A percentile compares a stretch with the other conserved stretches of the same genome.
These are phyloP conservation scores for Pecoramyces ruminantium DNA, from an alignment of 192 early-diverging fungal genomes.

Conservation along the genomic window DNA sequence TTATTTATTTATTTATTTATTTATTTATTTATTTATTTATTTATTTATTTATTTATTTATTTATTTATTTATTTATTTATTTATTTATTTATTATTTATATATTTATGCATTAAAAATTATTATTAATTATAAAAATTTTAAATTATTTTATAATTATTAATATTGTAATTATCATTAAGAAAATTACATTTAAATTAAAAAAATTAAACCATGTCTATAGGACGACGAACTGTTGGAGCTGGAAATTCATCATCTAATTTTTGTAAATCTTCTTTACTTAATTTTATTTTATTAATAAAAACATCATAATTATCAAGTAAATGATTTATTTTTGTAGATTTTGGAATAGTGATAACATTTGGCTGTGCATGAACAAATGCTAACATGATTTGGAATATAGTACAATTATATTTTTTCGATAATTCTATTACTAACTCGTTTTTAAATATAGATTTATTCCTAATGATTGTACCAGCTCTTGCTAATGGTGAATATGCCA, in stretches of 20 bases:
- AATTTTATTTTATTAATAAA: background rate
- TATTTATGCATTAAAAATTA: too few species aligned
- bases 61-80: too few species aligned
- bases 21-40: too few species aligned
- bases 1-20: too few species aligned
- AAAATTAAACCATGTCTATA: background rate
- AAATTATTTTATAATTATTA: too few species aligned
- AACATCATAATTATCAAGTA: background rate
- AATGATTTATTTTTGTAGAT: background rate
- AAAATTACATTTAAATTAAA: too few species aligned
- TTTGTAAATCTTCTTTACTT: background rate
- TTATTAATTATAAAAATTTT: too few species aligned
- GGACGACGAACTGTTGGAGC: background rate
- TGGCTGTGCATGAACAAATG: background rate
- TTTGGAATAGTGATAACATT: background rate
- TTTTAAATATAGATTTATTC: background rate
- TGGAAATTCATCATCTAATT: background rate
- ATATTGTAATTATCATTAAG: too few species aligned
- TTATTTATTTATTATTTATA: too few species aligned
- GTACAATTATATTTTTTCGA: background rate
- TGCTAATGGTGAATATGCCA: background rate
- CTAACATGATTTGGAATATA: background rate
- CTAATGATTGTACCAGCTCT: background rate
- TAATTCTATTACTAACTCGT: background rate
- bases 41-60: too few species aligned